Conservation (phyloP, 768 basidiomycete genomes). For the Mycena pura region DNA sequence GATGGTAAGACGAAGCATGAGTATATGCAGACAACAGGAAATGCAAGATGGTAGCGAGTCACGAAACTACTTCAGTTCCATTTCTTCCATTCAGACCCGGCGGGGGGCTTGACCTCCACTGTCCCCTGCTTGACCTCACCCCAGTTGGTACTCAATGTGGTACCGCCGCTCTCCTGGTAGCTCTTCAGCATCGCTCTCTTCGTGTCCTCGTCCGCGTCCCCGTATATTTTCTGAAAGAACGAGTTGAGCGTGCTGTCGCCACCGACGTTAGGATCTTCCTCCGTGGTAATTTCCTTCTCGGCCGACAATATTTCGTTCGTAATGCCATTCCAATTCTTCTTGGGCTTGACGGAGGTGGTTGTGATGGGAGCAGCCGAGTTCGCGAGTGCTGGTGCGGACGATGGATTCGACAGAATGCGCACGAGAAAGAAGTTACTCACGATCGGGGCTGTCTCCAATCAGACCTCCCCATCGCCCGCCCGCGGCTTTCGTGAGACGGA, state of each 20-base stretch:
- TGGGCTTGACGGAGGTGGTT: slow-evolving; percentile 47
- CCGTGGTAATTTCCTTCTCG: slow-evolving; percentile 72
- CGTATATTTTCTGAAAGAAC: slow-evolving; percentile 92
- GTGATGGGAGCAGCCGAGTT: slow-evolving; percentile 40
- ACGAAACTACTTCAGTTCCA: slow-evolving; percentile 55
- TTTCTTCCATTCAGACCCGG: slow-evolving; percentile 84
- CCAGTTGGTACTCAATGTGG: slow-evolving; percentile 96
- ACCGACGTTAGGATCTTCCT: slow-evolving; percentile 88
- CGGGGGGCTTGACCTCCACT: slow-evolving; percentile 83
- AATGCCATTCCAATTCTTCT: slow-evolving; percentile 92
- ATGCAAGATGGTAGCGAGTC: slow-evolving; percentile 19
- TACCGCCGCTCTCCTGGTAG: slow-evolving; percentile 93
- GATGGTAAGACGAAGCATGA: slow-evolving; percentile 79
- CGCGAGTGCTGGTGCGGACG: slow-evolving; percentile 33
- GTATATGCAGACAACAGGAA: slow-evolving; percentile 6
- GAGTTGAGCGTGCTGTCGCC: slow-evolving; percentile 86
- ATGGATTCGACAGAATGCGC: neutral
- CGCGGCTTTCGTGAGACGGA: slow-evolving; percentile 73
- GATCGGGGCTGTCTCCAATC: slow-evolving; percentile 77
- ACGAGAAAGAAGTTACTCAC: slow-evolving; percentile 48
- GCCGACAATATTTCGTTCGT: slow-evolving; percentile 67
- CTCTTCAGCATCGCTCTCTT: slow-evolving; percentile 98
- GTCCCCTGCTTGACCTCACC: slow-evolving; percentile 75
- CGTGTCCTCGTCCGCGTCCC: slow-evolving; percentile 91
- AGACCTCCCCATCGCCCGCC: slow-evolving; percentile 78